phyloP scores from a whole-genome alignment of 306 rosid species.

The Cajanus cajan region DNA sequence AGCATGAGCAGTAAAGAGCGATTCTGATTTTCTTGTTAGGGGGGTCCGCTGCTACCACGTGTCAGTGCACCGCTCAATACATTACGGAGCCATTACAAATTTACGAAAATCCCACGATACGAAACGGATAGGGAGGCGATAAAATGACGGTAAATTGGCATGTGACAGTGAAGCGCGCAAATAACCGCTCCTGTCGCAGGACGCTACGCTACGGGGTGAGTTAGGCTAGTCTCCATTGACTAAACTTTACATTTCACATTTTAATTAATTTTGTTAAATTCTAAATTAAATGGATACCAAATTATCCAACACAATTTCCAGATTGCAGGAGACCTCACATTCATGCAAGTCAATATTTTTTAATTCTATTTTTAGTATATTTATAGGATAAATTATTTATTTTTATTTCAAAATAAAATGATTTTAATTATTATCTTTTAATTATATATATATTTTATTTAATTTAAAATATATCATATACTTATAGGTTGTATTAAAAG shows the following conservation, averaged over 20 bases:
- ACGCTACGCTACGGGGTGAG: background rate
- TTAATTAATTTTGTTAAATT: background rate
- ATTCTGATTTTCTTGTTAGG: background rate
- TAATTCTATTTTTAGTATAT: too few species aligned
- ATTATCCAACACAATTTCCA: too few species aligned
- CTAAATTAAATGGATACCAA: background rate
- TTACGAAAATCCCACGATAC: background rate
- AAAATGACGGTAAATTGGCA: conserved; percentile 35
- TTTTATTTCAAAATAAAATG: too few species aligned
- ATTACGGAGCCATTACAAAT: background rate
- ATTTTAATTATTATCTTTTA: too few species aligned
- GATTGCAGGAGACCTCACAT: background rate
- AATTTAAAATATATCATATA: background rate
- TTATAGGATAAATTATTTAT: background rate
- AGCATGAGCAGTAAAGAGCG: too few species aligned
- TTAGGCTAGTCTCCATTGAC: background rate
- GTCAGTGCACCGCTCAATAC: background rate
- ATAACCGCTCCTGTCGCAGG: background rate
- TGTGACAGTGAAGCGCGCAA: conserved; percentile 16
- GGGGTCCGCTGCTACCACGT: background rate
- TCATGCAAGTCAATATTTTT: background rate
- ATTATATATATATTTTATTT: too few species aligned
- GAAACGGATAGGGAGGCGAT: background rate
- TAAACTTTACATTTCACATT: background rate
- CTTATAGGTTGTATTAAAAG: too few species aligned